Conservation (phyloP, 2,329 filamentous ascomycete genomes). For the Talaromyces sp. region DNA sequence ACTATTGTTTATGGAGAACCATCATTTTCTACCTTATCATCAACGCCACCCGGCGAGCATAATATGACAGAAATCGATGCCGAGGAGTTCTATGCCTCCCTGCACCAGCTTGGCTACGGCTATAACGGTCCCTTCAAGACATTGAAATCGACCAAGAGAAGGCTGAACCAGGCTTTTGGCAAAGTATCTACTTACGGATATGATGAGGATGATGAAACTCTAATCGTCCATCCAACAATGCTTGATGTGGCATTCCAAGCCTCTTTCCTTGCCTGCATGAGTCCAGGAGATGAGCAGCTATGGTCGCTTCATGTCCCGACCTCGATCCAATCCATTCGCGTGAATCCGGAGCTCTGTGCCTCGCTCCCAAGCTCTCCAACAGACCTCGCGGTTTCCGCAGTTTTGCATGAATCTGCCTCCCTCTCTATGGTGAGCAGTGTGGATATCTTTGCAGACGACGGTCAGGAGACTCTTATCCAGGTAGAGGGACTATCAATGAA, state of each 20-base stretch:
- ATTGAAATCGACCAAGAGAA: no score
- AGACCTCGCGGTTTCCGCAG: no score
- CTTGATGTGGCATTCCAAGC: neutral
- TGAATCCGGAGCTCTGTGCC: neutral
- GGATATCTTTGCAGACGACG: neutral
- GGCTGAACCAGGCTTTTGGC: no score
- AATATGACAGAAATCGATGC: conserved; percentile 15
- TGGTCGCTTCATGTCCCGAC: neutral
- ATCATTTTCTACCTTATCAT: conserved; percentile 6
- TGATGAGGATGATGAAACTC: conserved; percentile 23
- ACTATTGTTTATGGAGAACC: conserved; percentile 21
- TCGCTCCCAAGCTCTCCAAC: no score
- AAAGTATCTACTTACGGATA: conserved; percentile 9
- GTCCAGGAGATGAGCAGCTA: neutral
- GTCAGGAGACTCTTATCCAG: neutral
- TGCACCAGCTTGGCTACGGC: conserved; percentile 26
- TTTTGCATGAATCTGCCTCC: no score
- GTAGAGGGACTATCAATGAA: neutral
- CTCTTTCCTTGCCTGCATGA: neutral
- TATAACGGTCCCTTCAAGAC: conserved; percentile 25
- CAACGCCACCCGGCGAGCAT: neutral
- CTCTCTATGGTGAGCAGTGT: neutral
- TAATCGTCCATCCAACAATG: neutral
- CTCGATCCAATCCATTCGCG: no score
- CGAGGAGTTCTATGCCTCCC: conserved; percentile 27